Base-by-base conservation (phyloP, 2,329 filamentous ascomycete species). In the Zarea fungicola region DNA sequence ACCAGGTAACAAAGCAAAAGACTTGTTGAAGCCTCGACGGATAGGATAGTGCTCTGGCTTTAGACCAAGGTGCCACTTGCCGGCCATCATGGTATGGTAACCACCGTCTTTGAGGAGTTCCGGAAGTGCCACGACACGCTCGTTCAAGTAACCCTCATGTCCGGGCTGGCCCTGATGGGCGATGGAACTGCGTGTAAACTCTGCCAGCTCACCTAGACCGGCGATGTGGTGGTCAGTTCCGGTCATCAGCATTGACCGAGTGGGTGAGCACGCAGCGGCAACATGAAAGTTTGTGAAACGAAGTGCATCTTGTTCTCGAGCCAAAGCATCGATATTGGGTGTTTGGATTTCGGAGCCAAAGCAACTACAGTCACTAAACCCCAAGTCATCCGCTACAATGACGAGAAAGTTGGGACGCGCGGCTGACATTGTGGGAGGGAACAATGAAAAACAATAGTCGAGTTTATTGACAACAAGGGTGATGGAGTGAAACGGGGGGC, bases 241-340 rank as follows among this genome's bases (percentile, higher is more conserved):
- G 8, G 79, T 83, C 72, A 84, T 77, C 55, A 85, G 74, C 81
- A 85, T 85, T 16, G 80, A 78, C 31, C 81, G 70, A 3, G 79
- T 81, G 2, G 82, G 82, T 42, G 80, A 84, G 63, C 80, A 85
- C 43, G 81, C 81, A 3, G 80, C 77, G 0, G 82, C 81, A 2
- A 80, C 77, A 57, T 85, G 81, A 61, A 83, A 84, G 56, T 83
- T 77, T 0, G 80, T 84, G 57, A 84, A 81, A 5, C 80, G 75
- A 18, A 84, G 62, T 25, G 80, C 74, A 48, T 62, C 61, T 9
- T 53, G 55, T 39, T 62, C 59, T 13, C 69, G 64, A 3, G 76
- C 71, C 1, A 65, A 54, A 16, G 44, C 50, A 31, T 63, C 57
- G 14, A 66, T 58, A 9, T 62, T 56, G 6, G 64, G 62, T 0